Evolutionary conservation across 2,329 filamentous ascomycete species (phyloP).

Genomic region (Cordyceps tenuipes): DNA sequence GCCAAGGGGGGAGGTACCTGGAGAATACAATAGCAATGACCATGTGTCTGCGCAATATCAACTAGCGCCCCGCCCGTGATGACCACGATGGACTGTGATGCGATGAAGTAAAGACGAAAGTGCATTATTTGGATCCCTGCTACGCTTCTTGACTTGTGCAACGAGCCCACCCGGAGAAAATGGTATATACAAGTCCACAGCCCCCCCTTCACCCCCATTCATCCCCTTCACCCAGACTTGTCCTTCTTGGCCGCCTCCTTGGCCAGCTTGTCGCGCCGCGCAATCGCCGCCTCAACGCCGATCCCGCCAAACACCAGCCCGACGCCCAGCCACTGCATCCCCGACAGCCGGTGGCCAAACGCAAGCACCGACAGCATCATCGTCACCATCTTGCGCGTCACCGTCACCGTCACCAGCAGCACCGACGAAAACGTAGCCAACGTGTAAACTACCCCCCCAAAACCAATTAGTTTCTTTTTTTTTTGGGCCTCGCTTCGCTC

Average conservation of each 20-base stretch:
- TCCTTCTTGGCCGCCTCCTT: constrained; percentile 60
- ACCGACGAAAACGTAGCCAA: constrained; percentile 86
- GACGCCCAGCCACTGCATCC: constrained; percentile 93
- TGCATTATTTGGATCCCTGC: too few species aligned
- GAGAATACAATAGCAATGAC: not conserved
- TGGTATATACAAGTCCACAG: not conserved
- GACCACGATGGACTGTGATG: too few species aligned
- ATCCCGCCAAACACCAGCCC: constrained; percentile 91
- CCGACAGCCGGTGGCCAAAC: constrained; percentile 79
- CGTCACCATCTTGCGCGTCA: constrained; percentile 97
- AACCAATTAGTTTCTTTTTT: constrained; percentile 15
- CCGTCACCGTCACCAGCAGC: constrained; percentile 89
- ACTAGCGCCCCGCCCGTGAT: too few species aligned
- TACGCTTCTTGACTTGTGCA: too few species aligned
- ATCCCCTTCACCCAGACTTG: constrained; percentile 18
- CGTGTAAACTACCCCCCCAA: constrained; percentile 72
- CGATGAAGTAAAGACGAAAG: too few species aligned
- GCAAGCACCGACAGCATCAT: constrained; percentile 95
- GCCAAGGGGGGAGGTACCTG: not conserved
- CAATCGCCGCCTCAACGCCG: constrained; percentile 78
- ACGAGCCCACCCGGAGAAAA: not conserved
- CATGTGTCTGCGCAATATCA: too few species aligned
- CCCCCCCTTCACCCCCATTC: not conserved
- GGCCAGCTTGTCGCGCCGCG: constrained; percentile 70
- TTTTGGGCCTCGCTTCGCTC: constrained; percentile 1